Percentiles rank a stretch among this genome's conserved stretches.
Conservation (phyloP, 2,329 filamentous ascomycete genomes). For the Penicillium sp. region DNA sequence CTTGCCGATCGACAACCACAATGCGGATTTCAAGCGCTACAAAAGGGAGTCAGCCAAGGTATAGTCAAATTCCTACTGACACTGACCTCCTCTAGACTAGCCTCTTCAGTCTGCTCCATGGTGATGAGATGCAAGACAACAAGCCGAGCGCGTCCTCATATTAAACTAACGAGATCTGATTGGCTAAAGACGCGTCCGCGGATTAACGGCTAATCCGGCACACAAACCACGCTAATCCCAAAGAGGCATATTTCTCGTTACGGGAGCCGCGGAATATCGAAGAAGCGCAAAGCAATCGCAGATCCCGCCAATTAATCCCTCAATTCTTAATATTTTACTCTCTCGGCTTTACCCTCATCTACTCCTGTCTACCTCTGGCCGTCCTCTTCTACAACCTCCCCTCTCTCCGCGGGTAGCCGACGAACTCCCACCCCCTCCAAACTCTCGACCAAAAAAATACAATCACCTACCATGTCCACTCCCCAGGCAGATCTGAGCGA, state of each 20-base stretch:
- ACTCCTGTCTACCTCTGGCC: background rate
- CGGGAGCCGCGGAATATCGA: conserved; percentile 11
- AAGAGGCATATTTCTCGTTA: background rate
- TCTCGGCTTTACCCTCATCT: background rate
- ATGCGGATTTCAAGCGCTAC: conserved; percentile 76
- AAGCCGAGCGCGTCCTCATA: conserved; percentile 13
- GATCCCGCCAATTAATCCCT: conserved; percentile 6
- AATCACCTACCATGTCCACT: conserved; percentile 22
- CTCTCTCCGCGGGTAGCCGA: background rate
- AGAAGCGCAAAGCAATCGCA: conserved; percentile 10
- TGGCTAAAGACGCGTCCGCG: conserved; percentile 21
- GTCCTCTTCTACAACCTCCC: background rate
- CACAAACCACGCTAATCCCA: background rate
- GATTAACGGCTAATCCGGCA: conserved; percentile 19
- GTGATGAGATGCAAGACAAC: conserved; percentile 3
- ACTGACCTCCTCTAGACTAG: conserved; percentile 36
- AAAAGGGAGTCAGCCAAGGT: background rate
- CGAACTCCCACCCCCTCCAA: background rate
- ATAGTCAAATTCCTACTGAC: background rate
- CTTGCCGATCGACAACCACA: conserved; percentile 81
- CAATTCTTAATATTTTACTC: background rate
- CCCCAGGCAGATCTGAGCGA: conserved; percentile 20
- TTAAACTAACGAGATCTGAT: conserved; percentile 14
- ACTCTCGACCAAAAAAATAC: conserved; percentile 5
- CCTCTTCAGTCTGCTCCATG: conserved; percentile 32